Evolutionary conservation across 805 yeast genomes (phyloP).

Genomic region (Nakazawaea molendinolei): DNA sequence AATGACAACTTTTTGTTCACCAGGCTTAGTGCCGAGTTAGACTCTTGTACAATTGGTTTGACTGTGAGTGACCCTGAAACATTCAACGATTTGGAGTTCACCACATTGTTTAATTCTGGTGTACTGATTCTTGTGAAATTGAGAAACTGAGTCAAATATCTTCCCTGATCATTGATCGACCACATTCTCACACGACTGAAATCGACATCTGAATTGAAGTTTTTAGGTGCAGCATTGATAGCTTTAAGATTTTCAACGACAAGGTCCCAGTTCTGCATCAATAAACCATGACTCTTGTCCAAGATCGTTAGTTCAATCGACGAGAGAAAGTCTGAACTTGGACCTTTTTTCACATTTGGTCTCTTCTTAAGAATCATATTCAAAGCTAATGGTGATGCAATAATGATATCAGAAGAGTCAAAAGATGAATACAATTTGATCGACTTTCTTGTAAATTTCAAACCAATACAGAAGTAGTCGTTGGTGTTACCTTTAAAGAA

Average conservation of each 20-base stretch:
- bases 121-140: slow-evolving; percentile 70
- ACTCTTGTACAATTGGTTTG: slow-evolving; percentile 37
- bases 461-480: slow-evolving; percentile 88
- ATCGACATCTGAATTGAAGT: slow-evolving; percentile 74
- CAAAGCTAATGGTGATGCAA: slow-evolving; percentile 90
- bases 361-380: slow-evolving; percentile 66
- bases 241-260: slow-evolving; percentile 57
- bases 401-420: slow-evolving; percentile 75
- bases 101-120: slow-evolving; percentile 70
- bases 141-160: slow-evolving; percentile 68
- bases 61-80: slow-evolving; percentile 55
- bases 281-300: slow-evolving; percentile 81
- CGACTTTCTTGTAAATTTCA: slow-evolving; percentile 84
- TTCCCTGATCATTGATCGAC: slow-evolving; percentile 80
- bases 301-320: slow-evolving; percentile 78
- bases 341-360: slow-evolving; percentile 38
- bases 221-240: slow-evolving; percentile 70
- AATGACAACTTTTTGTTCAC: slow-evolving; percentile 38
- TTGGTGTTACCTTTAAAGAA: slow-evolving; percentile 84
- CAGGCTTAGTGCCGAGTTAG: slow-evolving; percentile 50
- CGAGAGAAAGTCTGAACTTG: slow-evolving; percentile 73
- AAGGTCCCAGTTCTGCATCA: slow-evolving; percentile 93
- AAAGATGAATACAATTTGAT: slow-evolving; percentile 79
- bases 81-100: slow-evolving; percentile 42
- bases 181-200: slow-evolving; percentile 89